These are phyloP conservation scores for Leishmania arabica DNA, from an alignment of 208 protist genomes.

Conservation along the genomic window DNA sequence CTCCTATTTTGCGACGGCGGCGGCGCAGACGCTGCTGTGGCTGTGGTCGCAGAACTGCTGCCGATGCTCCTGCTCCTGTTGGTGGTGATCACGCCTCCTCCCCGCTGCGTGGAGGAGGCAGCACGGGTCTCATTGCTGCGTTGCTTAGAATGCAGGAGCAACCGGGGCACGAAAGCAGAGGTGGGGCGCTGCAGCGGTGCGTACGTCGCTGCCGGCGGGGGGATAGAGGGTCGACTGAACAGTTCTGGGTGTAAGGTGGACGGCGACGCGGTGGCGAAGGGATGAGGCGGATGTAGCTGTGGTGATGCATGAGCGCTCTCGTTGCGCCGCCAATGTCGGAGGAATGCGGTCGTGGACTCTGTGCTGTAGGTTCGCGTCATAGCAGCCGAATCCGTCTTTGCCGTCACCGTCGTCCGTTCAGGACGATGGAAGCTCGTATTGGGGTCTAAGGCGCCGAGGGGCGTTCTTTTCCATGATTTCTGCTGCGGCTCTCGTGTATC, in stretches of 20 bases:
- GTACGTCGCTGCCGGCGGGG: neutral
- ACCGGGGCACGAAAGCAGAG: constrained; percentile 7
- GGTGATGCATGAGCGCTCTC: constrained; percentile 2
- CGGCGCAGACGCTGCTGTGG: neutral
- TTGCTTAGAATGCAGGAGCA: constrained; percentile 1
- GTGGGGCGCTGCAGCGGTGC: neutral
- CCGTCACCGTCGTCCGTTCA: neutral
- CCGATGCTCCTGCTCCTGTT: neutral
- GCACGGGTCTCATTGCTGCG: neutral
- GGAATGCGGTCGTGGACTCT: neutral
- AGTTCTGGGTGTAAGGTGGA: neutral
- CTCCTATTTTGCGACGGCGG: constrained; percentile 14
- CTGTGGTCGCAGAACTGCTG: neutral
- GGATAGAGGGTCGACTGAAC: neutral
- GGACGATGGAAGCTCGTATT: neutral
- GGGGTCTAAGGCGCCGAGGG: neutral
- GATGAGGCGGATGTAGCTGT: constrained; percentile 4
- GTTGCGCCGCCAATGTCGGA: neutral
- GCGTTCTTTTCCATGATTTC: neutral
- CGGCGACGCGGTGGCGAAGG: neutral
- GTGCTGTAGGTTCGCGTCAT: neutral
- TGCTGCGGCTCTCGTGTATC: neutral
- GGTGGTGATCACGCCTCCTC: neutral
- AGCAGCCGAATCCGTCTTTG: neutral
- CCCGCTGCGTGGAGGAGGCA: neutral